phyloP scores from a whole-genome alignment of 805 yeast species.

The Kodamaea laetipori region DNA sequence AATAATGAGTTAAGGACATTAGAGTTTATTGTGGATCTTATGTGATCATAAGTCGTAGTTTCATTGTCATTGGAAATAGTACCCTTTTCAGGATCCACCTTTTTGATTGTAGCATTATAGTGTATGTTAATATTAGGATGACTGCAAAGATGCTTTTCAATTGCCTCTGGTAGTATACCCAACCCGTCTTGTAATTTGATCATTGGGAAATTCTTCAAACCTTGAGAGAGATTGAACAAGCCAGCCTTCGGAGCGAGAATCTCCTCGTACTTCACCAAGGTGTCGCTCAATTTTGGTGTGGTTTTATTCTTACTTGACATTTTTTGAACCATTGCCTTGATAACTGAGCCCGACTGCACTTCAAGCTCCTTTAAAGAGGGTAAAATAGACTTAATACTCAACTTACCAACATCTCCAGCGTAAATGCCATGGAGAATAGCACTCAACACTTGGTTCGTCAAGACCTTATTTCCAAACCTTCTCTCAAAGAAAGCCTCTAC shows the following conservation, averaged over 20 bases:
- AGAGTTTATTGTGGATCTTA: slow-evolving; percentile 61
- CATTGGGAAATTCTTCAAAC: slow-evolving; percentile 61
- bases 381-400: slow-evolving; percentile 67
- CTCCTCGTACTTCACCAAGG: slow-evolving; percentile 40
- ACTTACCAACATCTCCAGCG: slow-evolving; percentile 65
- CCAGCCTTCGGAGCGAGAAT: slow-evolving; percentile 43
- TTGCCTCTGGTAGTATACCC: slow-evolving; percentile 49
- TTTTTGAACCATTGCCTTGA: slow-evolving; percentile 46
- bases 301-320: slow-evolving; percentile 18
- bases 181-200: slow-evolving; percentile 59
- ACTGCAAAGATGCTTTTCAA: slow-evolving; percentile 39
- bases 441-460: slow-evolving; percentile 64
- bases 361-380: slow-evolving; percentile 61
- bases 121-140: slow-evolving; percentile 45
- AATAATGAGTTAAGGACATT: slow-evolving; percentile 39
- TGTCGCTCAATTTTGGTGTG: slow-evolving; percentile 9
- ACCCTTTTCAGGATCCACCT: slow-evolving; percentile 22
- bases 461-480: slow-evolving; percentile 59
- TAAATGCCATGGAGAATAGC: slow-evolving; percentile 89
- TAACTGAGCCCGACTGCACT: slow-evolving; percentile 56
- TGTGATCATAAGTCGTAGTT: slow-evolving; percentile 47
- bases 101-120: slow-evolving; percentile 27
- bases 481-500: slow-evolving; percentile 67
- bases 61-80: slow-evolving; percentile 11
- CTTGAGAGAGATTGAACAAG: slow-evolving; percentile 35